phyloP scores from a whole-genome alignment of 164 flowering plant species.

The Echeveria elegans region DNA sequence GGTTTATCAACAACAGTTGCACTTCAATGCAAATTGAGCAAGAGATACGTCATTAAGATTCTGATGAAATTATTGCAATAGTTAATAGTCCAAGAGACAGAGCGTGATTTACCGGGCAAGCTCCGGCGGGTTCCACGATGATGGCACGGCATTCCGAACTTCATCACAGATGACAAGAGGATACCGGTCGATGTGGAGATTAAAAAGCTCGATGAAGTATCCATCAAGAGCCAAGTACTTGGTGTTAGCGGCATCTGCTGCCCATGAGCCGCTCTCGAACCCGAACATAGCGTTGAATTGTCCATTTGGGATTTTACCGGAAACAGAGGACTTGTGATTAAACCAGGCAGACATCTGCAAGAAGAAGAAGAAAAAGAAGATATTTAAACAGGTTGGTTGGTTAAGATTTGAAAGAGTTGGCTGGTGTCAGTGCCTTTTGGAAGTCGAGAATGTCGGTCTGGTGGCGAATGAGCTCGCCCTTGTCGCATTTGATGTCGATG shows the following conservation, averaged over 20 bases:
- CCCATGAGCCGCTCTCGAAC: conserved; percentile 66
- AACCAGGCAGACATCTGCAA: conserved; percentile 70
- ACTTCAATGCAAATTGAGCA: too few relatives aligned
- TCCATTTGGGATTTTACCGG: conserved; percentile 78
- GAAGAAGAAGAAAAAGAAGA: neutral
- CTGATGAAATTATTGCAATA: neutral
- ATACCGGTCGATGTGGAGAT: conserved; percentile 45
- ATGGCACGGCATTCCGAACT: conserved; percentile 62
- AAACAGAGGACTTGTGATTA: conserved; percentile 39
- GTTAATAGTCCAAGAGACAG: neutral
- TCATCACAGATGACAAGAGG: conserved; percentile 50
- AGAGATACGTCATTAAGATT: too few relatives aligned
- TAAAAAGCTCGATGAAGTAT: conserved; percentile 42
- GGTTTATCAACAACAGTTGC: too few relatives aligned
- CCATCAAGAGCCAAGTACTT: conserved; percentile 64
- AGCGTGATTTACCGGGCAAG: conserved; percentile 49
- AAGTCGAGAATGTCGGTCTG: conserved; percentile 71
- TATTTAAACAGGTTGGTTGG: neutral
- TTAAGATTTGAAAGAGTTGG: too few relatives aligned
- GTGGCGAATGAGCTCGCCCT: conserved; percentile 62
- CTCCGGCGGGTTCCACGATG: conserved; percentile 64
- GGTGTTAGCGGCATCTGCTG: conserved; percentile 46
- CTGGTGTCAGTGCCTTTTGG: conserved; percentile 34
- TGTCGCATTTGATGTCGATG: conserved; percentile 63
- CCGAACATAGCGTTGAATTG: conserved; percentile 63